phyloP scores from a whole-genome alignment of 345 rosid genomes.

The Melaleuca alternifolia region DNA sequence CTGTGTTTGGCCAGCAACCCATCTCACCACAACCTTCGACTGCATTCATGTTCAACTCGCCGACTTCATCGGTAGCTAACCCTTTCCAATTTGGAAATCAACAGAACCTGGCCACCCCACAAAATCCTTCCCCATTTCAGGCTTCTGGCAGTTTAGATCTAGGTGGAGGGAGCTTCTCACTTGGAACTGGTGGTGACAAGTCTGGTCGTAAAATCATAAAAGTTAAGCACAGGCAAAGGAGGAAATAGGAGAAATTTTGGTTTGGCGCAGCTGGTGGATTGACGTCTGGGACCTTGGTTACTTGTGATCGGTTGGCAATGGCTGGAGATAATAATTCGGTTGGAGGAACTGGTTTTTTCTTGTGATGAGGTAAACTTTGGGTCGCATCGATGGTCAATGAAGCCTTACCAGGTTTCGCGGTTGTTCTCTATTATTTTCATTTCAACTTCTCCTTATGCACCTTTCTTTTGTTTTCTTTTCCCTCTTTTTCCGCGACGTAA shows the following conservation, averaged over 20 bases:
- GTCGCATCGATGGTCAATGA: background rate
- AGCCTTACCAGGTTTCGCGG: background rate
- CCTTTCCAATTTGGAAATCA: conserved; percentile 68
- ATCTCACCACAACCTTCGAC: conserved; percentile 28
- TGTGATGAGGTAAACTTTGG: background rate
- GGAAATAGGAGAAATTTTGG: conserved; percentile 1
- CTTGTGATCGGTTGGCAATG: background rate
- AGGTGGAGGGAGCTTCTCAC: conserved; percentile 76
- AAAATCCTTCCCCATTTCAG: conserved; percentile 48
- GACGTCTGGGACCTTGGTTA: background rate
- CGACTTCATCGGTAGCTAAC: conserved; percentile 4
- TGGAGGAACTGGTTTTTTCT: background rate
- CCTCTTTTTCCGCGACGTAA: background rate
- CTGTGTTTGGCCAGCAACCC: conserved; percentile 35
- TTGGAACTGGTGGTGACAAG: conserved; percentile 65
- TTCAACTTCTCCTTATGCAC: background rate
- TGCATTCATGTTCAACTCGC: background rate
- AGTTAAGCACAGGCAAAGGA: background rate
- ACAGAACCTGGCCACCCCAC: conserved; percentile 26
- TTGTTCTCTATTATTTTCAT: background rate
- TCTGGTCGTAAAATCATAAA: background rate
- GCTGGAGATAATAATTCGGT: background rate
- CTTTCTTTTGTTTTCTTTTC: background rate
- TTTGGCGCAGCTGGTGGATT: background rate
- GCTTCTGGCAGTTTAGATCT: conserved; percentile 54